Conservation (phyloP, 768 basidiomycete genomes). For the Ephemerocybe angulata region DNA sequence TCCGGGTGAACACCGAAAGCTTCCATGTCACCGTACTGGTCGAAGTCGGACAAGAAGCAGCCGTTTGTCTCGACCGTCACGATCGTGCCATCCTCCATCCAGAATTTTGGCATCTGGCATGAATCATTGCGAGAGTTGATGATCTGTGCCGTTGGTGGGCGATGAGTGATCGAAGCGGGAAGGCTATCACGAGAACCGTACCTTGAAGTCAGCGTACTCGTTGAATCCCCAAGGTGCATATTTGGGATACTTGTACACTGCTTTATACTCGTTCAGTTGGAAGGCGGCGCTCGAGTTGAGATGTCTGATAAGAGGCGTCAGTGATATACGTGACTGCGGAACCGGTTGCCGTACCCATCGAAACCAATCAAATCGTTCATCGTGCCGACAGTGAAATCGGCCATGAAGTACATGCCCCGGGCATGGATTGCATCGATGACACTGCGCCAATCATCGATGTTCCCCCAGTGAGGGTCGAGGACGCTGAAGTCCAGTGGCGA, state of each 20-base stretch:
- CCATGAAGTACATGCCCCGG: slow-evolving; percentile 87
- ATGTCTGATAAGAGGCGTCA: slow-evolving; percentile 41
- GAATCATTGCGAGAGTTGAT: slow-evolving; percentile 68
- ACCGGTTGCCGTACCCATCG: slow-evolving; percentile 48
- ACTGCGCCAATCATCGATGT: slow-evolving; percentile 70
- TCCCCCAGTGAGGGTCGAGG: slow-evolving; percentile 92
- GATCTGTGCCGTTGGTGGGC: slow-evolving; percentile 48
- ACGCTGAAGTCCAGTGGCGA: slow-evolving; percentile 90
- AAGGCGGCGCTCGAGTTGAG: slow-evolving; percentile 83
- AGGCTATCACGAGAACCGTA: slow-evolving; percentile 25
- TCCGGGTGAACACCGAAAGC: slow-evolving; percentile 95
- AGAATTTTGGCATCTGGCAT: slow-evolving; percentile 76
- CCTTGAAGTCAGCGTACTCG: slow-evolving; percentile 79
- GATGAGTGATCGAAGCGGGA: slow-evolving; percentile 6
- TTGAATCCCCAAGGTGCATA: slow-evolving; percentile 86
- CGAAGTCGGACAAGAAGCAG: slow-evolving; percentile 82
- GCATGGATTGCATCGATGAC: slow-evolving; percentile 75
- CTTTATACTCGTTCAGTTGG: slow-evolving; percentile 65
- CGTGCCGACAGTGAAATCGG: slow-evolving; percentile 92
- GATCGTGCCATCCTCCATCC: slow-evolving; percentile 69
- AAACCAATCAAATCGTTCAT: slow-evolving; percentile 88
- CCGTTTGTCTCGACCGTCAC: slow-evolving; percentile 60
- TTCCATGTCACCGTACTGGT: slow-evolving; percentile 96
- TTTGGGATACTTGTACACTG: slow-evolving; percentile 67
- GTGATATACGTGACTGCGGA: background rate